Evolutionary conservation across 371 early-diverging fungal species (phyloP).

Genomic region (Gilbertella persicaria): DNA sequence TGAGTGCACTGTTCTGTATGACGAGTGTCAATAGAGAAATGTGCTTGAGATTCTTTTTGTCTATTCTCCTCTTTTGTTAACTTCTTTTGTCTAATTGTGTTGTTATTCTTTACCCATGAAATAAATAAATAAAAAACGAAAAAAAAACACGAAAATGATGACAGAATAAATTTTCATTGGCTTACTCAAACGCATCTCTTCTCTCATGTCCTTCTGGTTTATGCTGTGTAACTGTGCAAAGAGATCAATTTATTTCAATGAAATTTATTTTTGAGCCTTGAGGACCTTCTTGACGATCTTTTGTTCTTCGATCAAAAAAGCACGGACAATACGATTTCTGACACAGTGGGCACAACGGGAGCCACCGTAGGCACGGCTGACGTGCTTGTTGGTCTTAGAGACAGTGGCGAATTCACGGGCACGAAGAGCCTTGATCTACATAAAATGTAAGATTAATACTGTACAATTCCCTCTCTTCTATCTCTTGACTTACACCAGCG

Average conservation of each 20-base stretch:
- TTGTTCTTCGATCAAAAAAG: conserved; percentile 98
- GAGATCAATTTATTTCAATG: too few species aligned
- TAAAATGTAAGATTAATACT: not conserved
- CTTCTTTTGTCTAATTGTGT: too few species aligned
- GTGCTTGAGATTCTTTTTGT: conserved; percentile 55
- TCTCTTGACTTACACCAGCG: conserved; percentile 73
- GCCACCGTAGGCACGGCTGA: conserved; percentile 96
- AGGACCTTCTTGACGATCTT: conserved; percentile 98
- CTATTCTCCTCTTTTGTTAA: too few species aligned
- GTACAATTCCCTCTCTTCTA: not conserved
- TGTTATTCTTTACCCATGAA: too few species aligned
- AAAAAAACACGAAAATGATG: too few species aligned
- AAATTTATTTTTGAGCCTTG: conserved; percentile 68
- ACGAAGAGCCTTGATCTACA: conserved; percentile 87
- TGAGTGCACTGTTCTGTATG: conserved; percentile 81
- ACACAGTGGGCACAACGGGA: conserved; percentile 93
- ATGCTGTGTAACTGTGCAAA: too few species aligned
- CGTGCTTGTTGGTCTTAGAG: conserved; percentile 90
- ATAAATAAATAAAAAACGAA: too few species aligned
- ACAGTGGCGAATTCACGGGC: conserved; percentile 85
- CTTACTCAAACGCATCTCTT: too few species aligned
- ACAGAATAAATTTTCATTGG: too few species aligned
- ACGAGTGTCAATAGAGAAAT: conserved; percentile 77
- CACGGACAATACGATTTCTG: conserved; percentile 94
- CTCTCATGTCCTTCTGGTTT: too few species aligned